Percentiles rank a stretch among this genome's conserved stretches.
These are phyloP conservation scores for Sporothrix pseudoabietina DNA, from an alignment of 2,329 filamentous ascomycete genomes.

Conservation along the genomic window DNA sequence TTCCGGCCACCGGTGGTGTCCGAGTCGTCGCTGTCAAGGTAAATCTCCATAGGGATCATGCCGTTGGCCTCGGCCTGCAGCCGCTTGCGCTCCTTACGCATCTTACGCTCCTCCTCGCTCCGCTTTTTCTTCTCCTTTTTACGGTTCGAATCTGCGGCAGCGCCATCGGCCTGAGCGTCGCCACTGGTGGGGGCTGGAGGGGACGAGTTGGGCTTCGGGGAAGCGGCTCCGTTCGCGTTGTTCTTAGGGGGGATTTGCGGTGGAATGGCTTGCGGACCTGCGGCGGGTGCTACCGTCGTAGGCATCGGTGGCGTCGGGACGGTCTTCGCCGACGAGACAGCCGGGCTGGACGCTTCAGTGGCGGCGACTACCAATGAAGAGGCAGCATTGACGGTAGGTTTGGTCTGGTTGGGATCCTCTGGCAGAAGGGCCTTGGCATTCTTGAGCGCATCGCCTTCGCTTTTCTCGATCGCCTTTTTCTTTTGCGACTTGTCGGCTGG, in stretches of 20 bases:
- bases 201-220: conserved; percentile 40
- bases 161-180: conserved; percentile 36
- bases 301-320: background rate
- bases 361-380: conserved; percentile 5
- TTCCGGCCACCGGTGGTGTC: conserved; percentile 35
- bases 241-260: background rate
- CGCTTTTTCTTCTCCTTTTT: conserved; percentile 97
- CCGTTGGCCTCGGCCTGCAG: conserved; percentile 86
- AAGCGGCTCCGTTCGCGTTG: background rate
- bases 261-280: background rate
- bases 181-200: conserved; percentile 34
- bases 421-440: conserved; percentile 54
- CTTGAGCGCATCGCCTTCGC: conserved; percentile 75
- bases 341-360: conserved; percentile 40
- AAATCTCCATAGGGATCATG: conserved; percentile 79
- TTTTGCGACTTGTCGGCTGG: conserved; percentile 59
- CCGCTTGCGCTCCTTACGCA: conserved; percentile 85
- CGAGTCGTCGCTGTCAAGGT: conserved; percentile 67
- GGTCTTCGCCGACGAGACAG: conserved; percentile 33
- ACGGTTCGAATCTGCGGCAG: conserved; percentile 50
- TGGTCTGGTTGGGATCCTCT: conserved; percentile 52
- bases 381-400: conserved; percentile 36
- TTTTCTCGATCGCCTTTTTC: conserved; percentile 66
- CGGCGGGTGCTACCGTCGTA: background rate
- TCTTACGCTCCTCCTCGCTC: conserved; percentile 89